A percentile compares a stretch with the other conserved stretches of the same genome.
phyloP scores from a whole-genome alignment of 2,329 filamentous ascomycete species.

The Paraphaeosphaeria sporulosa region DNA sequence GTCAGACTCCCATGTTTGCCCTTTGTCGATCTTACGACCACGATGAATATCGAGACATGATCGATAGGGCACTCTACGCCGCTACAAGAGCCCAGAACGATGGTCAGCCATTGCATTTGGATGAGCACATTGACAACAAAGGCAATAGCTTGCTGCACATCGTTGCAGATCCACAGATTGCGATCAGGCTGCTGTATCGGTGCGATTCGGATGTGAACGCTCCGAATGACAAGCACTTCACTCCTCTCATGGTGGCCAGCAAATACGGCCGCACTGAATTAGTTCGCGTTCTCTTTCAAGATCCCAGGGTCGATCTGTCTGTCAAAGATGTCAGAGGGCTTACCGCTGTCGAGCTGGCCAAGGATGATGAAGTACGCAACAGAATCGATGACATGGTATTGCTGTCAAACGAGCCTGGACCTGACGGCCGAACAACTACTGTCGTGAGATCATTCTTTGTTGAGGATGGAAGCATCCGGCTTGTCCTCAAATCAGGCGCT shows the following conservation, averaged over 20 bases:
- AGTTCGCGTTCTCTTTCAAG: constrained; percentile 85
- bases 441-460: constrained; percentile 97
- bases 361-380: constrained; percentile 97
- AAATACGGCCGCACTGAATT: constrained; percentile 97
- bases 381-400: constrained; percentile 93
- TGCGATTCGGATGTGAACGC: constrained; percentile 98
- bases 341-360: constrained; percentile 94
- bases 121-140: constrained; percentile 91
- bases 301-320: constrained; percentile 84
- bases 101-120: constrained; percentile 80
- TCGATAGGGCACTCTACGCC: constrained; percentile 78
- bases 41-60: constrained; percentile 84
- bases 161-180: constrained; percentile 83
- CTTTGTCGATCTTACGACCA: constrained; percentile 96
- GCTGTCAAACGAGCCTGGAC: constrained; percentile 70
- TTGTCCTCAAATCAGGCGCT: constrained; percentile 93
- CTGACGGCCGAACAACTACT: constrained; percentile 84
- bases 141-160: constrained; percentile 97
- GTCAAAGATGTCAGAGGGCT: constrained; percentile 86
- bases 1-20: constrained; percentile 96
- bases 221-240: constrained; percentile 93
- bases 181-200: constrained; percentile 75
- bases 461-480: constrained; percentile 90
- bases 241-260: constrained; percentile 95
- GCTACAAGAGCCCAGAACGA: constrained; percentile 80